Conservation (phyloP, 2,329 filamentous ascomycete genomes). For the Ceratocystis alfenasii region DNA sequence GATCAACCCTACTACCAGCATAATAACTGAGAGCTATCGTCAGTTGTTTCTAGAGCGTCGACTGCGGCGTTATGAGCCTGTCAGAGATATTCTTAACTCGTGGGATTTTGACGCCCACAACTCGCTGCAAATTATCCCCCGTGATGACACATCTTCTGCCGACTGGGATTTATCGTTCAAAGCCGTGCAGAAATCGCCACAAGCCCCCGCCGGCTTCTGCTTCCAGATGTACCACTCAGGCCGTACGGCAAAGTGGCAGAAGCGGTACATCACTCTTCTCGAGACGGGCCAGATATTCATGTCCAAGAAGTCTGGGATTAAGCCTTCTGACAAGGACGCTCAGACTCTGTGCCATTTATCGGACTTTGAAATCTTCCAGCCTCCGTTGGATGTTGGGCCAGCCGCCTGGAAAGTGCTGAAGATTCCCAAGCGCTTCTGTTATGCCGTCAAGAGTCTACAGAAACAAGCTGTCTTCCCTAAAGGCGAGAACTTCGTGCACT, state of each 20-base stretch:
- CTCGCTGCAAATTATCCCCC: constrained; percentile 50
- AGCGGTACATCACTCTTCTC: constrained; percentile 64
- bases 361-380: constrained; percentile 83
- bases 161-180: constrained; percentile 52
- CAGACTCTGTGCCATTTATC: constrained; percentile 69
- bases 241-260: constrained; percentile 75
- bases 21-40: constrained; percentile 67
- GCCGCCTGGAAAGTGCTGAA: constrained; percentile 52
- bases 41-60: constrained; percentile 69
- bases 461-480: constrained; percentile 73
- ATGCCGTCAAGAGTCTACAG: constrained; percentile 83
- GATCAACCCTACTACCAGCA: constrained; percentile 52
- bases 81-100: constrained; percentile 81
- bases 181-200: constrained; percentile 45
- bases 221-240: constrained; percentile 71
- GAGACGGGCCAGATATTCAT: constrained; percentile 59
- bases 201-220: constrained; percentile 53
- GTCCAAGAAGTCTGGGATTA: constrained; percentile 57
- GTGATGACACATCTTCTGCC: constrained; percentile 43
- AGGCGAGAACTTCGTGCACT: constrained; percentile 80
- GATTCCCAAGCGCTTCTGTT: constrained; percentile 74
- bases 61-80: constrained; percentile 70
- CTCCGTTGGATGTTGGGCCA: constrained; percentile 36
- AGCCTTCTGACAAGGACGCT: constrained; percentile 51
- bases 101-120: constrained; percentile 80